Evolutionary conservation across 2,329 filamentous ascomycete species (phyloP), one percentile per base, ranked within the genome.

Genomic region (Hypoxylon sp.): DNA sequence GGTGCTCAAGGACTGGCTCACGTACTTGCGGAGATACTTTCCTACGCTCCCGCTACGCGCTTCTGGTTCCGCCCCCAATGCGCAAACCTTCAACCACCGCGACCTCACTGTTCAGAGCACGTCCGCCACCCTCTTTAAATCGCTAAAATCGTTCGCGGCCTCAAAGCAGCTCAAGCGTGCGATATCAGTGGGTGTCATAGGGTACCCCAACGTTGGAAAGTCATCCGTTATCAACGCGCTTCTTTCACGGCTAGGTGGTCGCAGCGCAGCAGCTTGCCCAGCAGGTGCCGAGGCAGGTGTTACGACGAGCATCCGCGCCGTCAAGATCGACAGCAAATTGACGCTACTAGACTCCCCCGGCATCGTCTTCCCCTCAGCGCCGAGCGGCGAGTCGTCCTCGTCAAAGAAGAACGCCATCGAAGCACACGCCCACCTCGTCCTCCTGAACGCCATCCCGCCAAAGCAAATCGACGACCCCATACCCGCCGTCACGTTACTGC

Each of bases 211-310:
- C 79, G 94, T 97, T 66, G 94, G 94, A 78, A 98, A 98, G 84
- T 97, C 94, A 29, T 97, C 94, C 55, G 94, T 98, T 76, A 97
- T 98, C 86, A 98, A 98, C 80, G 93, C 94, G 14, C 89, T 98
- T 62, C 91, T 94, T 19, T 90, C 92, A 39, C 89, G 93, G 39
- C 84, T 97, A 74, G 89, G 91, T 72, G 87, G 90, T 63, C 90
- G 88, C 76, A 85, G 86, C 71, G 88, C 88, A 39, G 83, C 83
- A 48, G 92, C 93, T 47, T 97, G 94, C 79, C 94, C 94, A 1
- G 92, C 93, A 1, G 94, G 94, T 67, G 94, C 94, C 31, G 94
- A 97, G 82, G 94, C 94, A 22, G 94, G 94, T 60, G 93, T 98
- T 42, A 98, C 94, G 4, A 98, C 94, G 47, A 92, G 89, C 77